Evolutionary conservation across 2,329 filamentous ascomycete genomes (phyloP), one percentile per base, ranked within the genome.

Genomic region (Fusarium sp.): DNA sequence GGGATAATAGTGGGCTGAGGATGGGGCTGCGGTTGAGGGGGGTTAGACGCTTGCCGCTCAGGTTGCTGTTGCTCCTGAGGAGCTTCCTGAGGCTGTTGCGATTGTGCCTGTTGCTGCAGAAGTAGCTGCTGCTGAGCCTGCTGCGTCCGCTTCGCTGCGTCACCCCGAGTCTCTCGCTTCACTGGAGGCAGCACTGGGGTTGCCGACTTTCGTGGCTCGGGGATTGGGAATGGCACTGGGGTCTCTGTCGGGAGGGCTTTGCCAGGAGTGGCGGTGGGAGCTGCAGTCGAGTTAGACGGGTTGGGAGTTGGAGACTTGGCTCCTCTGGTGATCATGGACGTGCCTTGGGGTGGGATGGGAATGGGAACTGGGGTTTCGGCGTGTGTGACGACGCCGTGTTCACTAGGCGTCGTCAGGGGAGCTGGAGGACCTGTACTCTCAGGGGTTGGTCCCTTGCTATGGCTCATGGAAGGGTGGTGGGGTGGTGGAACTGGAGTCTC

Each of bases 401-500:
- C 76, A 59, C 71, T 71, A 64, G 72, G 70, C 34, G 70, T 72
- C 67, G 65, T 45, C 52, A 76, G 62, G 65, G 79, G 62, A 20
- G 61, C 67, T 11, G 77, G 69, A 45, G 77, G 69, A 45, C 61
- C 66, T 42, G 72, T 45, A 38, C 60, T 76, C 60, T 77, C 76
- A 62, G 72, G 74, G 50, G 73, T 75, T 22, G 77, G 73, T 18
- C 70, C 73, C 42, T 82, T 77, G 77, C 76, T 75, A 71, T 80
- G 74, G 42, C 68, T 78, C 47, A 81, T 73, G 24, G 73, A 75
- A 31, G 77, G 80, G 37, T 84, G 83, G 29, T 83, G 81, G 16
- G 84, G 84, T 47, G 85, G 85, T 58, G 86, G 88, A 34, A 90
- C 84, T 13, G 88, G 89, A 16, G 89, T 90, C 79, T 90, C 89